Percentiles rank a stretch among this genome's conserved stretches.
Evolutionary conservation across 164 flowering plant genomes (phyloP).

Genomic region (Vitis riparia): DNA sequence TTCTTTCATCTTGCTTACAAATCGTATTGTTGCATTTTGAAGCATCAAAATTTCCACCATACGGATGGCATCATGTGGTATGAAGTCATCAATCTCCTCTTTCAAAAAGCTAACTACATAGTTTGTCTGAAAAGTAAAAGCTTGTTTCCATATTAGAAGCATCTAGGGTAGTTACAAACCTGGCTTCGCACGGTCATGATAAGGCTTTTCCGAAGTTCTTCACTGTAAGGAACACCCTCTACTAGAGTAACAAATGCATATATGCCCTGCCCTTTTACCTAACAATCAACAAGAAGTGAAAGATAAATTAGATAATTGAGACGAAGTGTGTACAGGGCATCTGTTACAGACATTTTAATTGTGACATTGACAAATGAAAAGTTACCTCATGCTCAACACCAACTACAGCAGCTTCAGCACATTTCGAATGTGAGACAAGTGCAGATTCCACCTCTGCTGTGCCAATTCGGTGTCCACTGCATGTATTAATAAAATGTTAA

Average conservation of each 20-base stretch:
- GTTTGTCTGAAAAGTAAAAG: too few relatives aligned
- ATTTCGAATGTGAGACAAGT: conserved; percentile 92
- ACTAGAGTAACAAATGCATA: conserved; percentile 94
- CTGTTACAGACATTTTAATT: not conserved
- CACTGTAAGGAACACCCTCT: conserved; percentile 91
- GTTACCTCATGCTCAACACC: conserved; percentile 98
- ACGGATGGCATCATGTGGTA: too few relatives aligned
- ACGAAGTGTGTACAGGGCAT: not conserved
- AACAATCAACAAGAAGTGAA: conserved; percentile 16
- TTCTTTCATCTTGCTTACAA: too few relatives aligned
- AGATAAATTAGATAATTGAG: not conserved
- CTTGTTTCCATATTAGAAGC: too few relatives aligned
- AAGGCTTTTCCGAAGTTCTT: conserved; percentile 86
- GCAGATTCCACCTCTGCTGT: conserved; percentile 99
- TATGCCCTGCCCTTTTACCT: conserved; percentile 98
- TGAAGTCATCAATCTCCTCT: too few relatives aligned
- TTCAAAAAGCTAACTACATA: too few relatives aligned
- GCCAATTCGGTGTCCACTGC: conserved; percentile 99
- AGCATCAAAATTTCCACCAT: too few relatives aligned
- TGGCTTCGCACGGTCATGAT: conserved; percentile 72
- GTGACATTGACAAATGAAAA: not conserved
- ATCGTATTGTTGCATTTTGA: too few relatives aligned
- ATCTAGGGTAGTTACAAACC: conserved; percentile 37
- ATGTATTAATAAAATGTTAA: conserved; percentile 1
- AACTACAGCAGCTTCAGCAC: conserved; percentile 99